Percentiles rank a stretch among this genome's conserved stretches.
These are phyloP conservation scores for Fusarium brevicatenulatum DNA, from an alignment of 2,329 filamentous ascomycete genomes.

Conservation along the genomic window DNA sequence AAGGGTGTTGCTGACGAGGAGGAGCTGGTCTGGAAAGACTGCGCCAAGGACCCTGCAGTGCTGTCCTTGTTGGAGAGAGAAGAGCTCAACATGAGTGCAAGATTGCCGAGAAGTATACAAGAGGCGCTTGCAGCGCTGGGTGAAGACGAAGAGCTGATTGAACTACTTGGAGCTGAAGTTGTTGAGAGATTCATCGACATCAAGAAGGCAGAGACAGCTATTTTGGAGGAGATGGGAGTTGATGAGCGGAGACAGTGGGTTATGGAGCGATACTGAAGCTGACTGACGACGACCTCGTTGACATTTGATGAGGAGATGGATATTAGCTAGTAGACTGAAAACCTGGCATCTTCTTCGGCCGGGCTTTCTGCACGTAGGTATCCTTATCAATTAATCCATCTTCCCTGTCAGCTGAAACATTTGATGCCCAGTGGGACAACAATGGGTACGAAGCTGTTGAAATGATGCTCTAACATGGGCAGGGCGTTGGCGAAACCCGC, in stretches of 20 bases:
- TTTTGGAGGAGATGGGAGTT: conserved; percentile 55
- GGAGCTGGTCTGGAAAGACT: conserved; percentile 63
- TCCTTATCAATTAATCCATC: background rate
- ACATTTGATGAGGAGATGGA: background rate
- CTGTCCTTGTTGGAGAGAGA: conserved; percentile 60
- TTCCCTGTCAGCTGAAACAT: conserved; percentile 16
- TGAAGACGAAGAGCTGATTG: conserved; percentile 57
- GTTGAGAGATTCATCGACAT: conserved; percentile 66
- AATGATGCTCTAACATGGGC: conserved; percentile 13
- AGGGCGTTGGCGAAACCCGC: conserved; percentile 7
- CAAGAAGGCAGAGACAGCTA: conserved; percentile 67
- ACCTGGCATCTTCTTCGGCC: background rate
- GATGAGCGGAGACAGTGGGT: conserved; percentile 66
- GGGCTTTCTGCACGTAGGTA: background rate
- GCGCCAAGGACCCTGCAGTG: conserved; percentile 62
- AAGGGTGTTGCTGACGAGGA: conserved; percentile 44
- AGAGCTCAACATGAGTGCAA: conserved; percentile 62
- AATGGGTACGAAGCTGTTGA: background rate
- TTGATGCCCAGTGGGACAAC: background rate
- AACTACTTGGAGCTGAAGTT: conserved; percentile 59
- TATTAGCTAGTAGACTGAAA: background rate
- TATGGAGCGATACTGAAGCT: conserved; percentile 67
- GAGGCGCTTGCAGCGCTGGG: conserved; percentile 65
- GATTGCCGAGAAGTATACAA: conserved; percentile 64
- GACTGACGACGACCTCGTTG: background rate